Base-by-base conservation (phyloP, 352 stramenopile genomes). In the Thraustochytrium striatum region DNA sequence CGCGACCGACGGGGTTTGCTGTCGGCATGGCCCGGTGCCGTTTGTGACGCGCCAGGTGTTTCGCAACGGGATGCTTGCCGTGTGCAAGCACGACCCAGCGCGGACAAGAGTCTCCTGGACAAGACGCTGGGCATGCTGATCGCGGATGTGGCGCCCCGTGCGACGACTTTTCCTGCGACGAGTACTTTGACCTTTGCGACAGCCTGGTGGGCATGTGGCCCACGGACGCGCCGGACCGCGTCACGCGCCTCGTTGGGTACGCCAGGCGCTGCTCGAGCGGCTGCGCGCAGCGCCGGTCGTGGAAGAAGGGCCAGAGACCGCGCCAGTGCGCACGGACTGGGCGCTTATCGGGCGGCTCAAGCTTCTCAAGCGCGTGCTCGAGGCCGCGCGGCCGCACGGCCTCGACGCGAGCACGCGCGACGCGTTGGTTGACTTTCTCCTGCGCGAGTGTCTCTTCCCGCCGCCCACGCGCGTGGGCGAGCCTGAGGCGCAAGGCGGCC, bases 151-250 rank as follows among this genome's bases (percentile, higher is more conserved):
- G n/a, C n/a, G n/a, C n/a, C n/a, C n/a, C n/a, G n/a, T n/a, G n/a
- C n/a, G 43, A 19, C 21, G 43, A 21, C 43, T 52, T 9, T 9
- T 9, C 38, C 7, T 44, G 52, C 55, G 35, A 62, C 19, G 35
- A 79, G n/a, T 79, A 79, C 55, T 79, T 79, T 69, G 30, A 28
- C 7, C 69, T 79, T 36, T 79, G 57, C 39, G 28, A 72, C 11
- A 16, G 36, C 8, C 52, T 75, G 11, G 8, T 75, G 28, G 9
- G 19, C 25, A 5, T 36, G 33, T 16, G 53, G 5, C 5, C 5
- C 39, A 13, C 39, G 39, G 5, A 5, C 39, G 39, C 39, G 5
- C 5, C 25, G 50, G 50, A 58, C 7, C 5, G 3, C 47, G 19
- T 36, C 9, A 11, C 62, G 32, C n/a, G n/a, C n/a, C n/a, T n/a